Base-by-base conservation (phyloP, 2,329 filamentous ascomycete species). In the Hymenoscyphus linearis region DNA sequence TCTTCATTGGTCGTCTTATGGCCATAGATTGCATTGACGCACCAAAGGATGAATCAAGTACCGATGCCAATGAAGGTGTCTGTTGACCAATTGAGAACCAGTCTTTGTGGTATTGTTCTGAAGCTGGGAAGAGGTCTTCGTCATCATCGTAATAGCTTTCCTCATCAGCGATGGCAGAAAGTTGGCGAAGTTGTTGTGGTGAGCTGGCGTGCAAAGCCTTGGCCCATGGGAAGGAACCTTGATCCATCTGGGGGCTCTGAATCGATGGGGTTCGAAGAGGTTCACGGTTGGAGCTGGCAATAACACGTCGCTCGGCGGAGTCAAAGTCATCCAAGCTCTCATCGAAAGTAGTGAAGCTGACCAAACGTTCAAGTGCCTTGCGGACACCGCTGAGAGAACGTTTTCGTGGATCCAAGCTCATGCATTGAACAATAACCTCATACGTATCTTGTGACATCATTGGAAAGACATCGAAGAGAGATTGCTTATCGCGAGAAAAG, bases 381-480 rank as follows among this genome's bases (percentile, higher is more conserved):
- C 90, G 90, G 63, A 91, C 86, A 63, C 85, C 90, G 35, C 83
- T 79, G 55, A 99, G 80, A 36, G 93, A 96, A 60, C 95, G 89
- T 80, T 92, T 96, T 74, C 83, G 84, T 12, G 95, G 95, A 73
- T 99, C 93, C 68, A 99, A 78, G 70, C 91, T 91, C 84, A 99
- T 85, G 75, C 91, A 96, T 76, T 96, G 85, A 58, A 88, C 86
- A 75, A 99, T 86, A 67, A 99, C 91, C 76, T 97, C 92, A 72
- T 90, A 99, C 0, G 95, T 97, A 75, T 99, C 95, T 75, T 96
- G 91, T 56, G 93, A 98, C 93, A 99, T 96, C 75, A 90, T 93
- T 44, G 95, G 93, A 76, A 99, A 99, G 70, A 98, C 91, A 74
- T 99, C 95, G 74, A 99, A 99, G 61, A 99, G 85, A 47, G 90